phyloP scores from a whole-genome alignment of 306 rosid genomes.

The Acacia crassicarpa region DNA sequence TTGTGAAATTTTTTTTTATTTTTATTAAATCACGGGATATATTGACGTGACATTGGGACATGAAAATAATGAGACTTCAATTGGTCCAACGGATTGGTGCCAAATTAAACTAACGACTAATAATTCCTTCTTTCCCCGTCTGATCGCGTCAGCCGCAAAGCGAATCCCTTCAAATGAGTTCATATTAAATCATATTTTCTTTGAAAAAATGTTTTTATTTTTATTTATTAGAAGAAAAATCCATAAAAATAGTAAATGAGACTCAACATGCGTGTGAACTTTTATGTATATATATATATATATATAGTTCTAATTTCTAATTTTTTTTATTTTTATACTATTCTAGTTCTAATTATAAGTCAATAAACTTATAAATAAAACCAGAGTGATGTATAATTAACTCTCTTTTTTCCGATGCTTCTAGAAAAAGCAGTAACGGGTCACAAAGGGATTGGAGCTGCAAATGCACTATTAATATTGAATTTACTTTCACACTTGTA shows the following conservation, averaged over 20 bases:
- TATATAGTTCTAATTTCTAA: no score
- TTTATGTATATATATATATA: no score
- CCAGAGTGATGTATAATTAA: no score
- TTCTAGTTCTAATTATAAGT: no score
- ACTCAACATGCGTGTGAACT: no score
- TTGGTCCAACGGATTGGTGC: not conserved
- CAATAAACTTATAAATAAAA: no score
- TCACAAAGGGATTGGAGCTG: not conserved
- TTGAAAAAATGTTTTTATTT: no score
- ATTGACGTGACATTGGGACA: not conserved
- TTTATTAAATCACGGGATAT: no score
- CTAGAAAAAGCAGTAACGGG: not conserved
- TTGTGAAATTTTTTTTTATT: no score
- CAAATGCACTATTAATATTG: slow-evolving; percentile 24
- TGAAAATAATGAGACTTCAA: not conserved
- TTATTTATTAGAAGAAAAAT: not conserved
- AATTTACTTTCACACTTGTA: slow-evolving; percentile 28
- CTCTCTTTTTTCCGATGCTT: not conserved
- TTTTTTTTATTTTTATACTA: no score
- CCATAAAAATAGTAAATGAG: not conserved
- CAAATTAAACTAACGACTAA: not conserved
- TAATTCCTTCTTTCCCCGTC: not conserved
- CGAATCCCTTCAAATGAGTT: not conserved
- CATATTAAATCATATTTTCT: not conserved
- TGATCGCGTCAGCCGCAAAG: not conserved